Evolutionary conservation across 2,329 filamentous ascomycete genomes (phyloP).

Genomic region (Graphilbum sp.): DNA sequence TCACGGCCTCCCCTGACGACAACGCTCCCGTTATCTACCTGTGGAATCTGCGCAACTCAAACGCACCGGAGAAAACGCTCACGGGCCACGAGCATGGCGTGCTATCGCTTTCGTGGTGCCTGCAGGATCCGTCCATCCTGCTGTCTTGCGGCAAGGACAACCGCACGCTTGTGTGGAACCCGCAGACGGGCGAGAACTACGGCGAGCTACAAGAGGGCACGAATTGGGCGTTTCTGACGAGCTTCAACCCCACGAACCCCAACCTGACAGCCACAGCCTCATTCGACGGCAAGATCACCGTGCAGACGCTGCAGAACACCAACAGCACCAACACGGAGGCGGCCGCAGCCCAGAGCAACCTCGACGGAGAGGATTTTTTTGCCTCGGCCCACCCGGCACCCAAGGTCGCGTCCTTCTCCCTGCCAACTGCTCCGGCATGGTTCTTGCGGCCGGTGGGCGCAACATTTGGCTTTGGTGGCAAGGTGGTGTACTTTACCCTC

Average conservation of each 20-base stretch:
- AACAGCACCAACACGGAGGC: slow-evolving; percentile 55
- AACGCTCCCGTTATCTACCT: slow-evolving; percentile 74
- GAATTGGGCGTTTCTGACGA: slow-evolving; percentile 97
- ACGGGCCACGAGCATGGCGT: slow-evolving; percentile 91
- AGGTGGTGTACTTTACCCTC: slow-evolving; percentile 61
- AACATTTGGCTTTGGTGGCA: slow-evolving; percentile 91
- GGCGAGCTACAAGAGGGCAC: slow-evolving; percentile 94
- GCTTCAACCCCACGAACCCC: slow-evolving; percentile 87
- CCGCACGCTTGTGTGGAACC: slow-evolving; percentile 89
- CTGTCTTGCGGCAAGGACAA: slow-evolving; percentile 96
- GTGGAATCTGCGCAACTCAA: slow-evolving; percentile 93
- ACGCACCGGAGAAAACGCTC: slow-evolving; percentile 77
- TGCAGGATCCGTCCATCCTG: slow-evolving; percentile 74
- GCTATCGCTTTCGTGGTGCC: slow-evolving; percentile 87
- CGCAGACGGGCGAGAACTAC: slow-evolving; percentile 70
- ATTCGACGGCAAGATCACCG: slow-evolving; percentile 88
- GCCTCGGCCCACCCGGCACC: slow-evolving; percentile 83
- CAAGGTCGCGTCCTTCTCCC: slow-evolving; percentile 75
- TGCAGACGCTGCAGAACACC: slow-evolving; percentile 90
- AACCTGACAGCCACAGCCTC: slow-evolving; percentile 86
- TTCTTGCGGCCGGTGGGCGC: slow-evolving; percentile 70
- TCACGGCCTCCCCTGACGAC: slow-evolving; percentile 84
- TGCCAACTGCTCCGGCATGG: slow-evolving; percentile 80
- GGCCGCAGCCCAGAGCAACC: slow-evolving; percentile 45
- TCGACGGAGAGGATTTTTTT: slow-evolving; percentile 94